These are phyloP conservation scores for Chlamydomonas applanata DNA, from an alignment of 139 green algal species.

Conservation along the genomic window DNA sequence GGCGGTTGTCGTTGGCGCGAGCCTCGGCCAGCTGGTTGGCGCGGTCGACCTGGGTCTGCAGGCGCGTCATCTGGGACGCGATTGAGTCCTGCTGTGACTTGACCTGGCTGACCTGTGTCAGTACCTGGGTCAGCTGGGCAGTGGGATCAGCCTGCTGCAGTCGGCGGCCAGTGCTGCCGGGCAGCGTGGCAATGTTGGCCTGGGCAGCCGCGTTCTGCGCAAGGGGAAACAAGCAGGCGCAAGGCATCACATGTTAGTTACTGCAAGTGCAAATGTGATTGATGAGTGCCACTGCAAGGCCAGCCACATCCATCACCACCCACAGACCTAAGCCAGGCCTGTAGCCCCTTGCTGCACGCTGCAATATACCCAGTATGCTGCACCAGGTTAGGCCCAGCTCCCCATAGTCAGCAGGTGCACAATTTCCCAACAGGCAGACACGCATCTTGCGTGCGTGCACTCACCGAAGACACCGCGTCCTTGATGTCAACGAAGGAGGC, in stretches of 20 bases:
- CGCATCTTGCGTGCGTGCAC: neutral
- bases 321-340: too few species aligned
- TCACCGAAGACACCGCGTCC: neutral
- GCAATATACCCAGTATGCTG: too few species aligned
- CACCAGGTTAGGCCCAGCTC: too few species aligned
- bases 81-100: constrained; percentile 34
- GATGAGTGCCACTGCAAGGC: too few species aligned
- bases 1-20: constrained; percentile 49
- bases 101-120: constrained; percentile 17
- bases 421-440: too few species aligned
- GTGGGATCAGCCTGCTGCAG: constrained; percentile 12
- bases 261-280: too few species aligned
- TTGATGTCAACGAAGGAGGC: neutral
- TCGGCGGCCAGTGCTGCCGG: constrained; percentile 4
- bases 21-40: constrained; percentile 56
- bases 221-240: too few species aligned
- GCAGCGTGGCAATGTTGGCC: neutral
- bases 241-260: too few species aligned
- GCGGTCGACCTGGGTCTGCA: constrained; percentile 47
- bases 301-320: too few species aligned
- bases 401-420: too few species aligned
- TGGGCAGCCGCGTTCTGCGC: too few species aligned
- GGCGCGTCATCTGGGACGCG: constrained; percentile 30
- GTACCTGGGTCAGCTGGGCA: constrained; percentile 16
- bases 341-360: too few species aligned